Base-by-base conservation (phyloP, 1,284 basidiomycete species). In the Puccinia sorghi region DNA sequence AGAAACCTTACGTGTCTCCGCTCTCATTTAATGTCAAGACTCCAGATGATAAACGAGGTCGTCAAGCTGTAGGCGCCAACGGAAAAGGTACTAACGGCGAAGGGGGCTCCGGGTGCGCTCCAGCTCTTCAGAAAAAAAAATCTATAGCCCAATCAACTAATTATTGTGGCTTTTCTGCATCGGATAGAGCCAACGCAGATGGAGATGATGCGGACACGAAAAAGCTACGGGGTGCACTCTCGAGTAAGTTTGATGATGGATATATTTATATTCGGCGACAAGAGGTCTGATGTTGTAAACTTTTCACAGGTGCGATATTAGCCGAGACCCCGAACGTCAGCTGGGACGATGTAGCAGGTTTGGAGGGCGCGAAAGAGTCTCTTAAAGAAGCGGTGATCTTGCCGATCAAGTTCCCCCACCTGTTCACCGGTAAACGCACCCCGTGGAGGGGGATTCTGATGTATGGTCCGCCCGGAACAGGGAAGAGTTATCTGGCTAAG, bases 361-460 rank as follows among this genome's bases (percentile, higher is more conserved):
- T 99, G 9, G 92, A 94, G 83, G 91, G 90, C 54, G 96, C 96
- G 48, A 99, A 99, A 86, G 94, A 96, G 79, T 90, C 96, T 13
- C 86, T 99, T 82, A 98, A 99, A 85, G 96, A 99, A 85, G 96
- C 97, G 50, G 97, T 99, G 84, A 97, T 99, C 83, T 87, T 99
- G 27, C 96, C 96, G 7, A 97, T 98, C 88, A 98, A 98, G 86
- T 98, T 98, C 84, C 96, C 96, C 0, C 94, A 98, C 86, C 88
- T 99, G 54, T 99, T 99, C 86, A 97, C 94, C 0, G 97, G 96
- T 66, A 98, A 98, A 86, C 90, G 96, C 37, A 98, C 94, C 32
- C 96, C 96, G 1, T 98, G 96, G 96, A 89, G 89, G 73, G 96
- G 96, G 11, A 99, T 99, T 78, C 86, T 99, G 78, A 87, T 99